Base-by-base conservation (phyloP, 306 rosid species). In the Pterocarpus macrocarpus region DNA sequence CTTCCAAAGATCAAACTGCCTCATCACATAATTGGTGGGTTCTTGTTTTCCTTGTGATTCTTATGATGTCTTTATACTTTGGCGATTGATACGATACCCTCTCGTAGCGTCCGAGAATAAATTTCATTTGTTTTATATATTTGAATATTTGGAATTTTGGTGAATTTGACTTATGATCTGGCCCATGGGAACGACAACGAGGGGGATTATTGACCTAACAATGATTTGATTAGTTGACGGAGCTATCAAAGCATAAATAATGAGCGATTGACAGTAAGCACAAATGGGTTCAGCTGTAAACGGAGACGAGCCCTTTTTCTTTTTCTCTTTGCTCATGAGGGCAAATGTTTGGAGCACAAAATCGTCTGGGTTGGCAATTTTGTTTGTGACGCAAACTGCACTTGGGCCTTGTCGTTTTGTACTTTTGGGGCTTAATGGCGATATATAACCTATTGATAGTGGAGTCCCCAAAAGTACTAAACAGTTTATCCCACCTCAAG, bases 401-500 rank as follows among this genome's bases (percentile, higher is more conserved):
- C 67, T 39, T 11, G 28, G 13, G 12, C 49, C 7, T 56, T 56
- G 67, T 2, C 64, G 49, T 16, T 71, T 50, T 50, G 44, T 4
- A 14, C 9, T 4, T n/a, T 15, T 53, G 30, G 59, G 1, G 28
- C 59, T n/a, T 50, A 15, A 8, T 5, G 11, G 49, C 12, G 2
- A 8, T 43, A 43, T 16, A 11, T 10, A 4, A 43, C 8, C 33
- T 14, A 22, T 15, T 16, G 11, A 2, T n/a, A 35, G 22, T 62
- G 62, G 80, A 75, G 2, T 75, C 35, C 5, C 61, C 17, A 2
- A 12, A 44, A 15, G 35, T 11, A 8, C 59, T 59, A 14, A 8
- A 75, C 71, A 62, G 80, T 49, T 11, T 33, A 11, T 63, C 63
- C 80, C 71, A 47, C 28, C 28, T 22, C 28, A 22, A 22, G 28